Base-by-base conservation (phyloP, 208 protist species). In the Acanthamoeba polyphaga region DNA sequence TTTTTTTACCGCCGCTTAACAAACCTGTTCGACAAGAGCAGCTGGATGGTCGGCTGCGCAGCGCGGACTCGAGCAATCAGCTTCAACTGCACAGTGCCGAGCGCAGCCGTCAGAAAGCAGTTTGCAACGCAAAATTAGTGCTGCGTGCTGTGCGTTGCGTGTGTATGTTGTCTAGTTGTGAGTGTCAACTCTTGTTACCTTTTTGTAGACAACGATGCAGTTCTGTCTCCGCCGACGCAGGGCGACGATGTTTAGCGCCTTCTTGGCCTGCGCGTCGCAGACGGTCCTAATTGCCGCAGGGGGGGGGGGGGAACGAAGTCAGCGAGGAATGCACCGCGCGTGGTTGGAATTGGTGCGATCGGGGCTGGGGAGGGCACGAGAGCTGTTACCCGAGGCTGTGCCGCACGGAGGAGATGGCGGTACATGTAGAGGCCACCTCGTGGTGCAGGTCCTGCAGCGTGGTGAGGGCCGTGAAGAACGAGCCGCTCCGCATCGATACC, bases 11-110 rank as follows among this genome's bases (percentile, higher is more conserved):
- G 38, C 38, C 38, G 38, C 38, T 2, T 43, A 43, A 43, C 38
- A 43, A 43, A 88, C 80, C 80, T 92, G 87, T 94, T 94, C 29
- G 90, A 38, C 5, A 95, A 78, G 17, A 95, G 64, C 51, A 95
- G 80, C 43, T 95, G 93, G 17, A 95, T 95, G 27, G 93, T 95
- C 10, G 93, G 93, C 49, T 95, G 93, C 0, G 93, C 82, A 4
- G 46, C 51, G 12, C 93, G 51, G 13, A 95, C 64, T 53, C 62
- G 29, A 9, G 29, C 60, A 24, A 95, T 95, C 34, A 95, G 93
- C 34, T 95, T 95, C 78, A 95, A 27, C 93, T 95, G 82, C 24
- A 24, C n/a, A 6, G n/a, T 5, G 15, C 4, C 43, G 5, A 12
- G n/a, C 5, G 60, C 24, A 8, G 1, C 10, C 10, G 7, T 17